Conservation (phyloP, 805 yeast species). For the Candida insectalens region DNA sequence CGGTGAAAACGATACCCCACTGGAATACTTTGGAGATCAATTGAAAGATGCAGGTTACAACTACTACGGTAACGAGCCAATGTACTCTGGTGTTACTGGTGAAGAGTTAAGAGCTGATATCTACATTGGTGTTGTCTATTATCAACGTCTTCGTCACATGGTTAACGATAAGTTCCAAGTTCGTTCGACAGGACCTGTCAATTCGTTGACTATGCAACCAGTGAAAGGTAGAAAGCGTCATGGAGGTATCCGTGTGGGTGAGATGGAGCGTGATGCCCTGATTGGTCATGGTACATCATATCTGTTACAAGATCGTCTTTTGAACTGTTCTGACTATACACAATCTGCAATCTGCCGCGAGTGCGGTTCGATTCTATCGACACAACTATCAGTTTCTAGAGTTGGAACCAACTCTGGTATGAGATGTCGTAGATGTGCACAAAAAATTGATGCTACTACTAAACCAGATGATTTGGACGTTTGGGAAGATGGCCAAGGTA, state of each 20-base stretch:
- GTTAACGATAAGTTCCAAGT: slow-evolving; percentile 99
- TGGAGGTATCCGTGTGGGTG: slow-evolving; percentile 99
- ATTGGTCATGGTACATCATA: slow-evolving; percentile 98
- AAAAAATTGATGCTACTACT: slow-evolving; percentile 41
- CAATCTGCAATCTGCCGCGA: slow-evolving; percentile 83
- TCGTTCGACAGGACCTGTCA: slow-evolving; percentile 97
- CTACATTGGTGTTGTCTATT: slow-evolving; percentile 93
- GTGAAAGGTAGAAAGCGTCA: slow-evolving; percentile 98
- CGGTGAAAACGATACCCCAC: slow-evolving; percentile 87
- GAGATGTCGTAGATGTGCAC: slow-evolving; percentile 89
- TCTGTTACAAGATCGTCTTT: slow-evolving; percentile 85
- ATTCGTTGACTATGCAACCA: slow-evolving; percentile 96
- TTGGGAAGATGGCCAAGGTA: slow-evolving; percentile 98
- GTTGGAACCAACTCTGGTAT: slow-evolving; percentile 71
- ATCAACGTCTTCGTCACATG: slow-evolving; percentile 98
- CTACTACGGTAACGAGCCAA: slow-evolving; percentile 97
- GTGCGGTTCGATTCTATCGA: slow-evolving; percentile 87
- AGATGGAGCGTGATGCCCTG: slow-evolving; percentile 98
- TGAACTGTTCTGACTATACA: slow-evolving; percentile 93
- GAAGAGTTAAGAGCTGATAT: slow-evolving; percentile 95
- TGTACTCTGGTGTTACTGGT: slow-evolving; percentile 98
- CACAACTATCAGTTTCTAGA: slow-evolving; percentile 86
- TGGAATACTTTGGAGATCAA: slow-evolving; percentile 96
- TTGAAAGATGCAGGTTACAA: slow-evolving; percentile 81
- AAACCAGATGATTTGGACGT: slow-evolving; percentile 46